Evolutionary conservation across 768 basidiomycete species (phyloP).

Genomic region (Psilocybe sp.): DNA sequence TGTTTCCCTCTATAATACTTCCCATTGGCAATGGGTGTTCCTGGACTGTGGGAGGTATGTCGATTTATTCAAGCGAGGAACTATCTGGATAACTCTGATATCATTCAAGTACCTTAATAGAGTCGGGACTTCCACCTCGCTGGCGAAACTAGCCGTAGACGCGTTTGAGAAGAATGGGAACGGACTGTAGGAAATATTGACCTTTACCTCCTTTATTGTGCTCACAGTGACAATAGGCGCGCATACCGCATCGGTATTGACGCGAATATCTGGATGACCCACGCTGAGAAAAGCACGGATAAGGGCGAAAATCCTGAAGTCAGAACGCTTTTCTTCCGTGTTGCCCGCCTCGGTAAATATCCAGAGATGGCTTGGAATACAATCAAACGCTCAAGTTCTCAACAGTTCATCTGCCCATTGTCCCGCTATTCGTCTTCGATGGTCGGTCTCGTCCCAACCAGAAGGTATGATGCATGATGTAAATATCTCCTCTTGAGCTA

Average conservation of each 20-base stretch:
- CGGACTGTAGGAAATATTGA: slow-evolving; percentile 38
- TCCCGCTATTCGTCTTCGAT: slow-evolving; percentile 75
- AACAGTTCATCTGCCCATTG: slow-evolving; percentile 41
- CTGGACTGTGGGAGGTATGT: slow-evolving; percentile 27
- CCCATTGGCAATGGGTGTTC: slow-evolving; percentile 20
- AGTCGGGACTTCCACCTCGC: slow-evolving; percentile 21
- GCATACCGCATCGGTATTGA: slow-evolving; percentile 67
- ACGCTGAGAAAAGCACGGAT: slow-evolving; percentile 50
- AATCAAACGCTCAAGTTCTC: neutral
- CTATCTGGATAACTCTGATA: too few species aligned
- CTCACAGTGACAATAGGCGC: slow-evolving; percentile 33
- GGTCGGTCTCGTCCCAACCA: slow-evolving; percentile 62
- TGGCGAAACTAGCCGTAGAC: slow-evolving; percentile 19
- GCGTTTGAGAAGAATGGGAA: slow-evolving; percentile 42
- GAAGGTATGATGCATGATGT: slow-evolving; percentile 40
- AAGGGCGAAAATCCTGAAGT: slow-evolving; percentile 71
- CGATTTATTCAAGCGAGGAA: neutral
- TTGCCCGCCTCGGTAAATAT: slow-evolving; percentile 20
- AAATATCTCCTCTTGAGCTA: slow-evolving; percentile 16
- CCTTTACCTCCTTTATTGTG: neutral
- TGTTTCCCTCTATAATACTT: neutral
- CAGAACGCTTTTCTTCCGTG: slow-evolving; percentile 64
- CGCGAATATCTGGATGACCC: slow-evolving; percentile 68
- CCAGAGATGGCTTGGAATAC: too few species aligned
- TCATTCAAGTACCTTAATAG: slow-evolving; percentile 14